Base-by-base conservation (phyloP, 148 eudicot genomes). In the Chenopodium formosanum region DNA sequence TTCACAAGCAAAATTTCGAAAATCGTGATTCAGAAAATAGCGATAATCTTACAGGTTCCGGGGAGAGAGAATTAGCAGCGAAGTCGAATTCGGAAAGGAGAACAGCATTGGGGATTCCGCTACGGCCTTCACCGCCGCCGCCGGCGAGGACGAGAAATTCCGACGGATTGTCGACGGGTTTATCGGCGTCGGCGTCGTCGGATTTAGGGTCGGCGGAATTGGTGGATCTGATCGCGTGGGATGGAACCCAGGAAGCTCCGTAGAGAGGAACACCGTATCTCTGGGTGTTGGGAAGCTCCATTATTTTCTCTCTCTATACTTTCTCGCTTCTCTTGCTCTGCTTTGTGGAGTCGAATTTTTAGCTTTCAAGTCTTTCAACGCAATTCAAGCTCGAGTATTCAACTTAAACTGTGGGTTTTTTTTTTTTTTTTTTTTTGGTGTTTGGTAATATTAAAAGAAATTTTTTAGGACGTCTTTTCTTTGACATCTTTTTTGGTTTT, bases 91-190 rank as follows among this genome's bases (percentile, higher is more conserved):
- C 71, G 0, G 93, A 78, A 40, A 93, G 79, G 4, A 95, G 76
- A 56, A 95, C 62, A 19, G 91, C 93, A 73, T 95, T 95, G 56
- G 92, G 97, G 66, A 95, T 93, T 16, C 98, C 98, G 80, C 90
- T 93, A 19, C 84, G 82, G 23, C 98, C 97, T 81, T 88, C 93
- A 7, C 98, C 98, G 9, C 98, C 98, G 27, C 98, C 98, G 25
- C 98, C 98, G 63, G 94, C 83, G 7, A 95, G 81, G 1, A 93
- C 84, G 0, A 93, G 82, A 58, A 84, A 87, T 73, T 73, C 78
- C 31, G 80, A 50, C 19, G 48, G 14, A 17, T 32, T 48, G 2
- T 37, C 47, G 50, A 65, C 23, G 58, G 81, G 17, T 65, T 81
- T 53, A 1, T 53, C 71, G 40, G 69, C 81, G 37, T 16, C 79